A percentile compares a stretch with the other conserved stretches of the same genome.
Conservation (phyloP, 2,329 filamentous ascomycete species). For the Stenocarpella maydis region DNA sequence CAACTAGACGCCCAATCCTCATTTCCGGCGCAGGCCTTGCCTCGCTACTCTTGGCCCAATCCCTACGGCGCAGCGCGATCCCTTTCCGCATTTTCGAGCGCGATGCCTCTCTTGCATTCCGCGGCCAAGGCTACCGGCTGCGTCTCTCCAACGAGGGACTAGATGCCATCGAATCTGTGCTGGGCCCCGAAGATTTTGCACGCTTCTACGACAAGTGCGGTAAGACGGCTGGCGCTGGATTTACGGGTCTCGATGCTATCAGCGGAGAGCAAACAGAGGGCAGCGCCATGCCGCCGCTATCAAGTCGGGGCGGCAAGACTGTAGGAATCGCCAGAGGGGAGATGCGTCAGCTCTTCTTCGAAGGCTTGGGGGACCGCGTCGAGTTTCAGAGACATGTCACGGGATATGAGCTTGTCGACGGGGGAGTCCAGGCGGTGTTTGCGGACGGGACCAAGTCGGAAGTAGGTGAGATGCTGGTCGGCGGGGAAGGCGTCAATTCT, state of each 20-base stretch:
- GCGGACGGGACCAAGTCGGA: constrained; percentile 65
- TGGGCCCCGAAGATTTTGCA: constrained; percentile 55
- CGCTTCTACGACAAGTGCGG: constrained; percentile 67
- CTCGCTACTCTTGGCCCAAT: constrained; percentile 54
- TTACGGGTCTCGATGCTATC: constrained; percentile 58
- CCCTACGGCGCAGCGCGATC: constrained; percentile 51
- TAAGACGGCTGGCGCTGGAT: constrained; percentile 66
- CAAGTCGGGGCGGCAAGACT: constrained; percentile 64
- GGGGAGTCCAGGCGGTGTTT: constrained; percentile 65
- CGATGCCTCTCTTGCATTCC: constrained; percentile 58
- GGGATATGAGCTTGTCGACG: constrained; percentile 63
- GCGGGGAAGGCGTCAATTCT: constrained; percentile 70
- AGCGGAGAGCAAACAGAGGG: constrained; percentile 56
- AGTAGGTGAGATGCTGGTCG: constrained; percentile 67
- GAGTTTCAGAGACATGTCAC: constrained; percentile 64
- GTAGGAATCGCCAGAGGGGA: constrained; percentile 70
- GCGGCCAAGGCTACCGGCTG: constrained; percentile 69
- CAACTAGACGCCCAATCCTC: constrained; percentile 38
- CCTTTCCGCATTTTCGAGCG: constrained; percentile 66
- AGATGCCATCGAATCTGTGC: constrained; percentile 67
- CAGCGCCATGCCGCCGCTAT: constrained; percentile 42
- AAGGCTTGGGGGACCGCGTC: constrained; percentile 62
- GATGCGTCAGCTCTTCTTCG: constrained; percentile 66
- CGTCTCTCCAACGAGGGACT: constrained; percentile 65
- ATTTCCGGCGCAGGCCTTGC: constrained; percentile 55